Base-by-base conservation (phyloP, 1,284 basidiomycete species). In the Cutaneotrichosporon sp. region DNA sequence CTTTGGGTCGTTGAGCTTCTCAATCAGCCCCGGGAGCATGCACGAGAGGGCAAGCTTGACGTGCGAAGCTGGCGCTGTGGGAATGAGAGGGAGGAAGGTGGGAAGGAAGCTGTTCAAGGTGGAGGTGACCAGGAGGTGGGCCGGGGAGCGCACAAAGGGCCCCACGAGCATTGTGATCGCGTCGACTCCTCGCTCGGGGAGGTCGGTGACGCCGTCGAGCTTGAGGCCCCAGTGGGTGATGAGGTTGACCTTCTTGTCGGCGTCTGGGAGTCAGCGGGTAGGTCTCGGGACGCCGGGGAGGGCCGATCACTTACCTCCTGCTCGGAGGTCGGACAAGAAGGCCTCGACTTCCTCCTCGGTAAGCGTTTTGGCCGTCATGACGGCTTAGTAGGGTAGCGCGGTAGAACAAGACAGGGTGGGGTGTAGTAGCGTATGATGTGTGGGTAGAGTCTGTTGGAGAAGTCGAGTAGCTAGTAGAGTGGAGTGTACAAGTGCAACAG, bases 1-100 rank as follows among this genome's bases (percentile, higher is more conserved):
- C 63, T 79, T 80, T 2, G 74, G 69, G 49, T 80, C 79, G 38
- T 75, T 75, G 31, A 79, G 59, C 54, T 72, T 72, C 27, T 80
- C 79, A 20, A 78, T 29, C 1, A 78, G 62, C 0, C 63, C 56
- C 10, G 76, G 75, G 0, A 79, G 63, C 8, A 79, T 43, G n/a
- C 73, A 69, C 0, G 60, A 31, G 0, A 77, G 57, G 0, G 71
- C 69, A 1, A 79, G 59, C 1, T 70, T 66, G 8, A 77, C 64
- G 8, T 69, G 62, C 0, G 63, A 52, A 0, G 67, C 25, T 3
- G 47, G 34, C 0, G 57, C 18, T 0, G 59, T 3, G 1, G 75
- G 73, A 18, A 79, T 54, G 10, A 73, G 71, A 0, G 73, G 72
- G 11, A 79, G 60, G 63, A 73, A 78, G 53, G 67, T 65, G 9